phyloP scores from a whole-genome alignment of 495 filamentous ascomycete genomes.

The Penicillium turbatum region DNA sequence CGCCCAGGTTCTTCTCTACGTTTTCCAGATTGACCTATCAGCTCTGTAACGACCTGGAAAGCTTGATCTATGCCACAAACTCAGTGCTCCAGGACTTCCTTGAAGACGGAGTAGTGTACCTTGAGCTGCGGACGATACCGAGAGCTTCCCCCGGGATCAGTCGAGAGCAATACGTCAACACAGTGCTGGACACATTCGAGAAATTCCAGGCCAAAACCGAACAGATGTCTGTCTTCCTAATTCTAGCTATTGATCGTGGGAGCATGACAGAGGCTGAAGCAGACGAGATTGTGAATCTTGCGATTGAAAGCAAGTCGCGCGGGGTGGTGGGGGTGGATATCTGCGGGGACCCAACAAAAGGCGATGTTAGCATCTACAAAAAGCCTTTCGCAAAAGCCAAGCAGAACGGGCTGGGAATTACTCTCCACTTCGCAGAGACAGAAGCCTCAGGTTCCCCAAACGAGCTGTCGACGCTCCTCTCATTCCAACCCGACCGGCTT shows the following conservation, averaged over 20 bases:
- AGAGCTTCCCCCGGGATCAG: slow-evolving; percentile 55
- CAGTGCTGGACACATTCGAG: slow-evolving; percentile 56
- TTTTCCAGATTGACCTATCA: slow-evolving; percentile 77
- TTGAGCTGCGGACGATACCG: slow-evolving; percentile 80
- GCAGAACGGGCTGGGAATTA: slow-evolving; percentile 52
- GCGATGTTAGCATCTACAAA: slow-evolving; percentile 53
- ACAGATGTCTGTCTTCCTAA: slow-evolving; percentile 56
- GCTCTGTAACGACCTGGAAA: slow-evolving; percentile 56
- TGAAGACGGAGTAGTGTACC: slow-evolving; percentile 68
- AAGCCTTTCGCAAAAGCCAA: slow-evolving; percentile 55
- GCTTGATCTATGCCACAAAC: slow-evolving; percentile 58
- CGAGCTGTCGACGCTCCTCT: slow-evolving; percentile 61
- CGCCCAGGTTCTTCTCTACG: slow-evolving; percentile 64
- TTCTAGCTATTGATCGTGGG: slow-evolving; percentile 72
- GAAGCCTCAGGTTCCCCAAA: slow-evolving; percentile 43
- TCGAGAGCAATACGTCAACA: slow-evolving; percentile 59
- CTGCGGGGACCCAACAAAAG: slow-evolving; percentile 68
- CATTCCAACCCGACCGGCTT: slow-evolving; percentile 63
- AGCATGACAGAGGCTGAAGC: slow-evolving; percentile 53
- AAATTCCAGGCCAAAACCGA: slow-evolving; percentile 31
- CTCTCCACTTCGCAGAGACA: slow-evolving; percentile 76
- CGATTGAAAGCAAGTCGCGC: slow-evolving; percentile 45
- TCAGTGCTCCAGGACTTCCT: slow-evolving; percentile 68
- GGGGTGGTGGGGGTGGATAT: slow-evolving; percentile 77
- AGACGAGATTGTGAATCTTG: slow-evolving; percentile 57